Evolutionary conservation across 2,329 filamentous ascomycete species (phyloP).

Genomic region (Hansfordia pulvinata): DNA sequence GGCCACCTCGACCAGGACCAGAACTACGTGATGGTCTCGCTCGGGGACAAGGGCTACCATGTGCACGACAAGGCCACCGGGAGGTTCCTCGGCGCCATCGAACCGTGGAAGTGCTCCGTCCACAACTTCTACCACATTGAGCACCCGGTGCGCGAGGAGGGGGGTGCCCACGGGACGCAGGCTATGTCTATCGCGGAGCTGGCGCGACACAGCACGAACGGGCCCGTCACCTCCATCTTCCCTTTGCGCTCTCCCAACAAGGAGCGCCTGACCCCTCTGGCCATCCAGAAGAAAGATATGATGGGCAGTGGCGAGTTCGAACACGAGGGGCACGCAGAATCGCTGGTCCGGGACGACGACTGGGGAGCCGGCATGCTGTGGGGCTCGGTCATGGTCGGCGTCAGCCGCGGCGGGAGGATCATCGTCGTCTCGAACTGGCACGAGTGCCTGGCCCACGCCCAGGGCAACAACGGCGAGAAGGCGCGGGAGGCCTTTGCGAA

Average conservation of each 20-base stretch:
- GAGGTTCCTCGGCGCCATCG: conserved; percentile 19
- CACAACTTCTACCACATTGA: conserved; percentile 11
- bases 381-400: conserved; percentile 25
- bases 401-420: conserved; percentile 25
- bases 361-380: conserved; percentile 31
- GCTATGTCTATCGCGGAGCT: not conserved
- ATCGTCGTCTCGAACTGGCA: conserved; percentile 29
- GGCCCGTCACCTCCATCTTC: too few relatives aligned
- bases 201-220: too few relatives aligned
- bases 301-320: conserved; percentile 13
- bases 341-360: conserved; percentile 22
- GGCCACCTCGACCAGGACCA: conserved; percentile 28
- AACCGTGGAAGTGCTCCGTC: conserved; percentile 21
- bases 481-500: conserved; percentile 11
- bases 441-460: conserved; percentile 17
- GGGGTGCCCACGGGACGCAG: not conserved
- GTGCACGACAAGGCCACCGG: conserved; percentile 24
- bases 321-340: conserved; percentile 10
- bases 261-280: not conserved
- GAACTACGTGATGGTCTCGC: conserved; percentile 26
- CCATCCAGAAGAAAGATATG: conserved; percentile 9
- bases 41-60: conserved; percentile 26
- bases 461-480: too few relatives aligned
- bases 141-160: conserved; percentile 8
- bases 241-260: too few relatives aligned